A percentile compares a stretch with the other conserved stretches of the same genome.
Conservation (phyloP, 2,329 filamentous ascomycete species). For the Diaporthe vaccinii region DNA sequence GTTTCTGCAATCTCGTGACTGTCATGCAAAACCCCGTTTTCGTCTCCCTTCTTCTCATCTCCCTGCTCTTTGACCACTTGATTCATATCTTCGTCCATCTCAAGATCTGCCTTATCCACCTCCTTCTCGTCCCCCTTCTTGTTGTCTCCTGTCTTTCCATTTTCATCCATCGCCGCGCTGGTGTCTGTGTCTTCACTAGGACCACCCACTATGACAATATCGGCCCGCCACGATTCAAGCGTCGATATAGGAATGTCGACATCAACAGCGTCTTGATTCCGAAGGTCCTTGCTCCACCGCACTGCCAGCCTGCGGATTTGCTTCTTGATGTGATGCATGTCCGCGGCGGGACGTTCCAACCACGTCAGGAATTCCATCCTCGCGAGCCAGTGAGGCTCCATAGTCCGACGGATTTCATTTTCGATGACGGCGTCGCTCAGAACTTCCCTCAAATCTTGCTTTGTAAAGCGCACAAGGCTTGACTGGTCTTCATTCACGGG, state of each 20-base stretch:
- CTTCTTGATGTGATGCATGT: background rate
- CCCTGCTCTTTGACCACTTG: too few species aligned
- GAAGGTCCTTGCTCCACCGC: background rate
- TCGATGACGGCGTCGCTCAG: background rate
- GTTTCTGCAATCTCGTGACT: too few species aligned
- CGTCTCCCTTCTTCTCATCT: background rate
- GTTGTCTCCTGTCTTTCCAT: background rate
- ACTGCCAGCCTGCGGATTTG: background rate
- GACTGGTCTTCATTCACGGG: background rate
- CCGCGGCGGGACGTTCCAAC: background rate
- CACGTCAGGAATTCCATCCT: slow-evolving; percentile 18
- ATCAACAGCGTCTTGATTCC: background rate
- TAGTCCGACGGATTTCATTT: background rate
- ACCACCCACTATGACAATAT: background rate
- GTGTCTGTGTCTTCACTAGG: too few species aligned
- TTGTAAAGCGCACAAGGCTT: background rate
- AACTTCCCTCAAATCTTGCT: background rate
- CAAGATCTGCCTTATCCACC: background rate
- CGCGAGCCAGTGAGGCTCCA: slow-evolving; percentile 29
- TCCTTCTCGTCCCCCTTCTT: background rate
- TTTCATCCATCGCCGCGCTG: too few species aligned
- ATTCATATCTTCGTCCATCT: too few species aligned
- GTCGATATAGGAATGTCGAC: background rate
- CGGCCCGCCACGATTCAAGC: background rate
- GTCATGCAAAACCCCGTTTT: background rate